Evolutionary conservation across 129 eudicot species (phyloP), one percentile per base, ranked within the genome.

Genomic region (Artemisia argyi): DNA sequence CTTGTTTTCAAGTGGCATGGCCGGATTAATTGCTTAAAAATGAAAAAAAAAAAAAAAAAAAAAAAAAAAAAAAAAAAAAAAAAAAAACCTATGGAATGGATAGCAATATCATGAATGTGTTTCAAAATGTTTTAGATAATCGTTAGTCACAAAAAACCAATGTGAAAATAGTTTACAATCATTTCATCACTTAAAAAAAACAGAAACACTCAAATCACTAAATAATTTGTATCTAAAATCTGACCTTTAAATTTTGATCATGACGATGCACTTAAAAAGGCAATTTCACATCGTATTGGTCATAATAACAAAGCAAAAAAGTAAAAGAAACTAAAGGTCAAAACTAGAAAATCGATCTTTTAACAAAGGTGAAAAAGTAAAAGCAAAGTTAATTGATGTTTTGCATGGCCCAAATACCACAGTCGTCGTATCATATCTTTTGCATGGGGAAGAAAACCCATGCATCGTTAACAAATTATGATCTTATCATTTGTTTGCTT

Each of bases 381-480:
- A 46, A 56, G 55, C 20, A 44, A 68, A 49, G 63, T 58, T 8
- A n/a, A n/a, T 64, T 64, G 68, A 42, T 57, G 24, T 35, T 35
- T 56, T 75, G 72, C 73, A 65, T 59, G 75, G 80, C 80, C 67
- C 80, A 76, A 17, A 58, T 57, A 59, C 48, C 79, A 59, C 24
- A 68, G 80, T 67, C 57, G 26, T 65, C 62, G 80, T 76, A 76
- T 65, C 62, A 74, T 76, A 76, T 76, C 75, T 76, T 76, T 68
- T 59, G 42, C 69, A 49, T 30, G 44, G 75, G 80, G 63, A 76
- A 76, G 74, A 68, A 76, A 59, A 68, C 75, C 80, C 80, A 76
- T 76, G 75, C 80, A 76, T 58, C 80, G 75, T 76, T 68, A 60
- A 48, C 66, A 68, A 76, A 76, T 76, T 69, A 76, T 76, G 69